phyloP scores from a whole-genome alignment of 768 basidiomycete species.

The Mycena chlorophos region DNA sequence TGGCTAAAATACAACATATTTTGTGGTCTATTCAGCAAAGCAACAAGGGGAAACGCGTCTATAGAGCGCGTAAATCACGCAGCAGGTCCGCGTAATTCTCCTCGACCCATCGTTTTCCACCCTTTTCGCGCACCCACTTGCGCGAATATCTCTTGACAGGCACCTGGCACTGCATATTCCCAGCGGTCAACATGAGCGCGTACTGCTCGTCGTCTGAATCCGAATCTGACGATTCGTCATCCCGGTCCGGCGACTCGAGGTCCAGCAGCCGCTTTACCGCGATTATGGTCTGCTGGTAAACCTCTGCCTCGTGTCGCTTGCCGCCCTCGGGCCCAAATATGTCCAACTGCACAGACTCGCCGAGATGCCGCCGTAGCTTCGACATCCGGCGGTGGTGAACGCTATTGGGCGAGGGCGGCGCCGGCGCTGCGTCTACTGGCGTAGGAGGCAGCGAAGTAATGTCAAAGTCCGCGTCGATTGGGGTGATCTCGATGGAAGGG shows the following conservation, averaged over 20 bases:
- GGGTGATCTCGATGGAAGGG: background rate
- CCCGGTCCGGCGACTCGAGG: constrained; percentile 11
- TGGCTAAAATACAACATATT: too few relatives aligned
- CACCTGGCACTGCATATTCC: constrained; percentile 8
- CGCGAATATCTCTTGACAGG: constrained; percentile 26
- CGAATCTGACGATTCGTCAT: constrained; percentile 20
- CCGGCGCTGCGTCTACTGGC: constrained; percentile 17
- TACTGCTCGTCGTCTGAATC: constrained; percentile 19
- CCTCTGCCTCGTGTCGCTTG: background rate
- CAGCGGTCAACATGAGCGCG: constrained; percentile 18
- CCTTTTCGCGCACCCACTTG: constrained; percentile 43
- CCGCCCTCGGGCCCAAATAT: constrained; percentile 4
- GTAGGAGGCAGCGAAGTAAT: constrained; percentile 6
- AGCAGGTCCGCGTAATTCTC: constrained; percentile 71
- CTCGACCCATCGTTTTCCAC: constrained; percentile 59
- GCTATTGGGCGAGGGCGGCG: constrained; percentile 30
- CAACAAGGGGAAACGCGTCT: background rate
- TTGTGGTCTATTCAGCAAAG: background rate
- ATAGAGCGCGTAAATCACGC: constrained; percentile 36
- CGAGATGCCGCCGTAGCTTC: constrained; percentile 36
- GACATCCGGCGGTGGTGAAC: constrained; percentile 30
- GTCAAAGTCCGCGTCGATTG: background rate
- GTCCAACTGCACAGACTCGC: constrained; percentile 31
- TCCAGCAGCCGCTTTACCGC: constrained; percentile 16
- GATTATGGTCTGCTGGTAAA: constrained; percentile 9